A percentile compares a stretch with the other conserved stretches of the same genome.
These are phyloP conservation scores for Cladosporium sp. DNA, from an alignment of 2,329 filamentous ascomycete species.

Conservation along the genomic window DNA sequence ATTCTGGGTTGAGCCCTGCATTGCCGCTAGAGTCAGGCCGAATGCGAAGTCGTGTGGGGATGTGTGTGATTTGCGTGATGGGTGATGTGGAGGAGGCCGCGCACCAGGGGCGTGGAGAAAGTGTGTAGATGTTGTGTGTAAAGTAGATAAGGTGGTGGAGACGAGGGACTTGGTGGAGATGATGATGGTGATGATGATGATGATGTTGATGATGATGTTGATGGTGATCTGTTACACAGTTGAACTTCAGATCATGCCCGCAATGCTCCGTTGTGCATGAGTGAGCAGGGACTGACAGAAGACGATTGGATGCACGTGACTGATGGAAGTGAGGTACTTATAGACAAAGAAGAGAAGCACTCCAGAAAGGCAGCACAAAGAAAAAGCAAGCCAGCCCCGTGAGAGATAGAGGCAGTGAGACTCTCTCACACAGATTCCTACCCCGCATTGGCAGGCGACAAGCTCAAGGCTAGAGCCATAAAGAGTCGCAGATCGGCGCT, in stretches of 20 bases:
- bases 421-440: no score
- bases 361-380: no score
- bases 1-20: conserved; percentile 10
- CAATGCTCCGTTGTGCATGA: conserved; percentile 2
- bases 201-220: no score
- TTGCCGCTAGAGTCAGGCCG: neutral
- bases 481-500: conserved; percentile 7
- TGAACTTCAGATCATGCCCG: neutral
- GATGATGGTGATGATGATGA: no score
- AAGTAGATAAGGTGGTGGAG: no score
- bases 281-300: neutral
- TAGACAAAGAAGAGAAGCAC: neutral
- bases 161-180: no score
- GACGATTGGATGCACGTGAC: conserved; percentile 8
- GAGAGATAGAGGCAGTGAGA: no score
- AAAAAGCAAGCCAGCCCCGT: no score
- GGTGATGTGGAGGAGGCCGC: neutral
- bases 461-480: neutral
- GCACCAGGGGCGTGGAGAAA: neutral
- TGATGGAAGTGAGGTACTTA: neutral
- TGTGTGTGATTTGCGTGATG: neutral
- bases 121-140: no score
- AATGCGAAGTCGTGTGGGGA: conserved; percentile 6
- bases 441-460: conserved; percentile 10
- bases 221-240: no score